These are phyloP conservation scores for Botryosphaeria dothidea DNA, from an alignment of 2,329 filamentous ascomycete genomes.

Conservation along the genomic window DNA sequence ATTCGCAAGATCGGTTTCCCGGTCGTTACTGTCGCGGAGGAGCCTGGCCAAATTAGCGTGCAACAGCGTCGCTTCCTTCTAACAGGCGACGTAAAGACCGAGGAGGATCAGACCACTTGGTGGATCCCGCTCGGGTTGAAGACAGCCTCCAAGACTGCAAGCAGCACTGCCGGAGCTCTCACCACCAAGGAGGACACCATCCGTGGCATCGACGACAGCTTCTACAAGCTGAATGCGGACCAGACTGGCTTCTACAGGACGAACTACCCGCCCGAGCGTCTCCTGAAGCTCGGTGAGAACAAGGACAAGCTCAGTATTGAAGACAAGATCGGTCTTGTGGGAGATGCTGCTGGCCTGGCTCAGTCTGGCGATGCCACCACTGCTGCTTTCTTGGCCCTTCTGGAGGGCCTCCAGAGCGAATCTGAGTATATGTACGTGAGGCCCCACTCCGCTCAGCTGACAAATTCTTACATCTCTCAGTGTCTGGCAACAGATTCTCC, in stretches of 20 bases:
- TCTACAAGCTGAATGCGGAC: slow-evolving; percentile 92
- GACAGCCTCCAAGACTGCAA: slow-evolving; percentile 63
- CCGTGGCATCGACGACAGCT: slow-evolving; percentile 70
- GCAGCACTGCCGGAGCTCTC: slow-evolving; percentile 67
- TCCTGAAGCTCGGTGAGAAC: slow-evolving; percentile 76
- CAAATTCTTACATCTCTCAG: slow-evolving; percentile 31
- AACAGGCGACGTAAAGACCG: slow-evolving; percentile 84
- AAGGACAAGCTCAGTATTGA: slow-evolving; percentile 75
- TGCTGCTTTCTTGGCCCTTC: slow-evolving; percentile 75
- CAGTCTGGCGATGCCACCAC: slow-evolving; percentile 84
- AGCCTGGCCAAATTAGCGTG: slow-evolving; percentile 77
- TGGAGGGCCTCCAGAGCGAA: slow-evolving; percentile 82
- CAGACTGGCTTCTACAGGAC: slow-evolving; percentile 90
- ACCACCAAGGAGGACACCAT: slow-evolving; percentile 77
- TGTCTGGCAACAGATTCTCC: slow-evolving; percentile 84
- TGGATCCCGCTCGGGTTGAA: slow-evolving; percentile 91
- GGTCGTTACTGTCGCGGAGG: slow-evolving; percentile 81
- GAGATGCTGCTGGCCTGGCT: slow-evolving; percentile 85
- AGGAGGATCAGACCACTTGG: slow-evolving; percentile 91
- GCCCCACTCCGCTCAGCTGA: background rate
- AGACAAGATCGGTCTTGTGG: slow-evolving; percentile 91
- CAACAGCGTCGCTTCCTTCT: slow-evolving; percentile 89
- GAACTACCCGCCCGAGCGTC: slow-evolving; percentile 83
- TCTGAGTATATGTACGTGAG: slow-evolving; percentile 68
- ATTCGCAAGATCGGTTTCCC: slow-evolving; percentile 95